Percentiles rank a stretch among this genome's conserved stretches.
Conservation (phyloP, 2,329 filamentous ascomycete species). For the Talaromyces sp. region DNA sequence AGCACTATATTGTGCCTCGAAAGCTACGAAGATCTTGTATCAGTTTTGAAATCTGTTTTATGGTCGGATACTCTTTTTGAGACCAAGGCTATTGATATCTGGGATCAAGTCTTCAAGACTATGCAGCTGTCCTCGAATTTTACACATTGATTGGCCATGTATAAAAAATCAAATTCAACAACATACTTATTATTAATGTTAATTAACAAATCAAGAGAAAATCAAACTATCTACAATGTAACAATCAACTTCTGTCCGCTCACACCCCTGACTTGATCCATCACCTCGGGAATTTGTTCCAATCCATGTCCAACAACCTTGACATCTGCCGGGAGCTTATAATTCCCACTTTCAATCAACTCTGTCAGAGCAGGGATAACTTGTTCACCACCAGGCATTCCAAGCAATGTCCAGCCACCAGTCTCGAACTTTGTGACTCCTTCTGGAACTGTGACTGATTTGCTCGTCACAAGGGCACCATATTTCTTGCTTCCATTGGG, state of each 20-base stretch:
- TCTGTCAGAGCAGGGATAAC: slow-evolving; percentile 23
- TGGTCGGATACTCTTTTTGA: no score
- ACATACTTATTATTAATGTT: neutral
- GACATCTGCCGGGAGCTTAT: slow-evolving; percentile 28
- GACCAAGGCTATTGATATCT: no score
- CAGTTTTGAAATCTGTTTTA: no score
- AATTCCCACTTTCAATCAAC: slow-evolving; percentile 27
- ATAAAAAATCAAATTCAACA: neutral
- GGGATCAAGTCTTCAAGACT: no score
- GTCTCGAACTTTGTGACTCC: slow-evolving; percentile 26
- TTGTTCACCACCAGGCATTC: slow-evolving; percentile 22
- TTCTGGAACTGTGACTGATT: slow-evolving; percentile 24
- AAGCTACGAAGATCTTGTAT: no score
- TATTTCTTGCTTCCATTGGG: slow-evolving; percentile 29
- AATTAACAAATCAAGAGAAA: neutral
- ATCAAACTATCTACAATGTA: slow-evolving; percentile 28
- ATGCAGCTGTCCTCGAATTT: no score
- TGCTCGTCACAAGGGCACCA: slow-evolving; percentile 29
- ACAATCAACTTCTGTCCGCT: slow-evolving; percentile 33
- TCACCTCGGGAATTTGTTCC: slow-evolving; percentile 22
- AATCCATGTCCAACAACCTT: slow-evolving; percentile 29
- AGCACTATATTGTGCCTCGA: no score
- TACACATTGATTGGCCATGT: no score
- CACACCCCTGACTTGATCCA: slow-evolving; percentile 28
- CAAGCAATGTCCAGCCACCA: slow-evolving; percentile 25